These are phyloP conservation scores for Yamadazyma trypodendri DNA, from an alignment of 1,139 yeast genomes.

Conservation along the genomic window DNA sequence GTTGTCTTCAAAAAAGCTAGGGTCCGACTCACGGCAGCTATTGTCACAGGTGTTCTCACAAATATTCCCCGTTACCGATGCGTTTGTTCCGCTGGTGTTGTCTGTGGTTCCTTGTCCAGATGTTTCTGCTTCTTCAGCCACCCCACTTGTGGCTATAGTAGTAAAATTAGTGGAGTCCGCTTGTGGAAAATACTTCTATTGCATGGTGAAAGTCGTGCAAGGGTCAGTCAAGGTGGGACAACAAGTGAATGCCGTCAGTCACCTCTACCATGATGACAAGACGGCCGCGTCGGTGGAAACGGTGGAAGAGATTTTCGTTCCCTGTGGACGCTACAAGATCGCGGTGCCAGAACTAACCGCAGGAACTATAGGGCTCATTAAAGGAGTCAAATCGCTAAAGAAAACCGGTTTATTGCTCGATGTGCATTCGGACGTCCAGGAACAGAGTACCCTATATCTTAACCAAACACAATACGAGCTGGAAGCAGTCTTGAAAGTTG, in stretches of 20 bases:
- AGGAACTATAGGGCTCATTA: conserved; percentile 67
- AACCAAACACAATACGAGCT: conserved; percentile 28
- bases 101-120: conserved; percentile 27
- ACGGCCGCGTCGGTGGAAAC: conserved; percentile 43
- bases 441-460: not conserved
- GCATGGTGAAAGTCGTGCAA: conserved; percentile 59
- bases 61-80: conserved; percentile 54
- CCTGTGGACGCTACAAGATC: conserved; percentile 71
- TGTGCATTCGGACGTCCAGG: conserved; percentile 23
- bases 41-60: conserved; percentile 52
- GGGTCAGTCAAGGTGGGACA: conserved; percentile 57
- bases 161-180: conserved; percentile 58
- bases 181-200: conserved; percentile 46
- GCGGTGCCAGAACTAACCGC: conserved; percentile 53
- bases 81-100: conserved; percentile 54
- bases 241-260: conserved; percentile 58
- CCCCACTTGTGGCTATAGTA: conserved; percentile 30
- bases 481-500: conserved; percentile 71
- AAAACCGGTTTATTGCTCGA: conserved; percentile 26
- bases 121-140: not conserved
- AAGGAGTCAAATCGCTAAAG: conserved; percentile 43
- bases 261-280: conserved; percentile 47
- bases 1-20: conserved; percentile 36
- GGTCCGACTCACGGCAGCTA: conserved; percentile 57
- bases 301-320: conserved; percentile 39